Base-by-base conservation (phyloP, 179 eudicot genomes). In the Dionaea muscipula region DNA sequence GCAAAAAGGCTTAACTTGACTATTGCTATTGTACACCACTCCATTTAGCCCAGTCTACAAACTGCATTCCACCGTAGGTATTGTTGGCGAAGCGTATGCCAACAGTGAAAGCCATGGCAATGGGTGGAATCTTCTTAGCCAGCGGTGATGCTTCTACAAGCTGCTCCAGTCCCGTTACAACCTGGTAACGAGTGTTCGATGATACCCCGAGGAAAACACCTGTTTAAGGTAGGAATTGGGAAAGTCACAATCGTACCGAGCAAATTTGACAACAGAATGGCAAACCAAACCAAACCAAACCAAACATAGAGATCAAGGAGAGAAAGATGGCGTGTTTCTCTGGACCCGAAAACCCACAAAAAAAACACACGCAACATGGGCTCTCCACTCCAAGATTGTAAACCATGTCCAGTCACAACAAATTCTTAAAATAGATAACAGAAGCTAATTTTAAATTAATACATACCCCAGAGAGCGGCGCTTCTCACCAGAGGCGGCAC, bases 81-180 rank as follows among this genome's bases (percentile, higher is more conserved):
- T 88, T 85, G 78, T 88, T 88, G 51, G 85, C 94, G 49, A 88
- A 88, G 26, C 96, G 83, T 33, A 88, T 85, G 24, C 96, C 96
- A 4, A 88, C 81, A 0, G 96, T 88, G 65, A 88, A 88, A 31
- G 94, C 94, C 90, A 82, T 62, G 16, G 96, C 91, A 33, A 75
- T 70, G 2, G 87, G 78, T 14, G 94, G 94, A 56, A 75, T 67
- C 71, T 74, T 64, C 72, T 71, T 86, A 21, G 77, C 93, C 60
- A 81, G 0, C 19, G 88, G 81, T 62, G 90, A 84, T 35, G 86
- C 74, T 75, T 87, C 94, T 0, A 84, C 90, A 53, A 87, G 23
- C 52, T 75, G 74, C 53, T 87, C 94, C 55, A 84, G 66, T 45
- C 94, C 94, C 37, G 81, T 87, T 37, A 87, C 62, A 24, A 87